phyloP scores from a whole-genome alignment of 441 rosid genomes.

The Mallotus repandus region DNA sequence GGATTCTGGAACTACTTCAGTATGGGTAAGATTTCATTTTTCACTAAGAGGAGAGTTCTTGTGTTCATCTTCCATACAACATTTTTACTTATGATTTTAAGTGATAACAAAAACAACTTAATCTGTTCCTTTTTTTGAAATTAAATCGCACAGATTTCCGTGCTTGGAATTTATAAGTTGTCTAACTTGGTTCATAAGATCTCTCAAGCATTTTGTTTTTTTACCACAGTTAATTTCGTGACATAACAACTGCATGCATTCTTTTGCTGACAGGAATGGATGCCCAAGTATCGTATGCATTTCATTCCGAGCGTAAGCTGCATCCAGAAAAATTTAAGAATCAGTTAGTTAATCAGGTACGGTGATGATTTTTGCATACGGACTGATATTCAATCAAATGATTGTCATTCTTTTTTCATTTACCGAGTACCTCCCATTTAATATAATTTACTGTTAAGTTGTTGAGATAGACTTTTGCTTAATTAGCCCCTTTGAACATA shows the following conservation, averaged over 20 bases:
- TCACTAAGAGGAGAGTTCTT: not conserved
- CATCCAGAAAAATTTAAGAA: constrained; percentile 96
- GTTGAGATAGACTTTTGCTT: not conserved
- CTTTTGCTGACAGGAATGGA: constrained; percentile 74
- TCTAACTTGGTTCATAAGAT: not conserved
- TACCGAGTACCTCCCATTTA: not conserved
- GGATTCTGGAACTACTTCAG: constrained; percentile 98
- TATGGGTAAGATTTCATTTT: constrained; percentile 55
- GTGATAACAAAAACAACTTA: too few relatives aligned
- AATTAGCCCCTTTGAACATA: not conserved
- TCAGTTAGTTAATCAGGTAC: constrained; percentile 89
- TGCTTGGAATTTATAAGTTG: not conserved
- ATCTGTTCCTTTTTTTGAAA: too few relatives aligned
- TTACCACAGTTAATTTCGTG: constrained; percentile 7
- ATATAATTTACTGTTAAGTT: not conserved
- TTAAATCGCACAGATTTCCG: too few relatives aligned
- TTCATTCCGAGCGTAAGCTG: constrained; percentile 89
- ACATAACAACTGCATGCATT: constrained; percentile 15
- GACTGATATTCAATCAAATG: not conserved
- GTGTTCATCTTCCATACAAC: too few relatives aligned
- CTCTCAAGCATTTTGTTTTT: constrained; percentile 4
- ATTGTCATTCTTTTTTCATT: constrained; percentile 14
- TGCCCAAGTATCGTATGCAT: constrained; percentile 94
- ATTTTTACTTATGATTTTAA: too few relatives aligned
- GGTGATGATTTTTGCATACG: not conserved